These are phyloP conservation scores for Rutidosis leptorrhynchoides DNA, from an alignment of 129 eudicot genomes.

Conservation along the genomic window DNA sequence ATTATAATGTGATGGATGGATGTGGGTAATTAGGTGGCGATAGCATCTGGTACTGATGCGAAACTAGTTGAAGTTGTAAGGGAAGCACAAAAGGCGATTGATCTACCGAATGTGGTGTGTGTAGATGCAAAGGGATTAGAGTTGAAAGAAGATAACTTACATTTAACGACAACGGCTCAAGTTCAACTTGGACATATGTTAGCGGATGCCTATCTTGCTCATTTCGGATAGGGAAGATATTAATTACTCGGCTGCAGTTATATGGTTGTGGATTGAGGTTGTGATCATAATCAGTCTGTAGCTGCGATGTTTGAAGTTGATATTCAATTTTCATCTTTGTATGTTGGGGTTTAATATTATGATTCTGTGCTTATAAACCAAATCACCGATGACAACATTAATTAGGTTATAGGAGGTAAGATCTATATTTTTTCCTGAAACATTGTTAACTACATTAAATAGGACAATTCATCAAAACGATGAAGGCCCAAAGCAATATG, in stretches of 20 bases:
- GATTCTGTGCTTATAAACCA: not conserved
- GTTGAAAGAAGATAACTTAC: conserved; percentile 63
- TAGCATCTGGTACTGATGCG: conserved; percentile 57
- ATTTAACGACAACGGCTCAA: conserved; percentile 65
- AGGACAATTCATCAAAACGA: too few species aligned
- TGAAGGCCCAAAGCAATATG: too few species aligned
- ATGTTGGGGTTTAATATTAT: not conserved
- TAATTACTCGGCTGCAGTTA: not conserved
- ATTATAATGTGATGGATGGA: not conserved
- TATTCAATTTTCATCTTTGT: not conserved
- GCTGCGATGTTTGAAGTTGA: not conserved
- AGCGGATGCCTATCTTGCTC: conserved; percentile 65
- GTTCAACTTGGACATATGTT: conserved; percentile 65
- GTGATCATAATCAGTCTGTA: not conserved
- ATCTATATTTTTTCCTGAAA: too few species aligned
- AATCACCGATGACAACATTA: too few species aligned
- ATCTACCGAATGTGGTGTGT: conserved; percentile 58
- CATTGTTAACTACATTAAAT: too few species aligned
- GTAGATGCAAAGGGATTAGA: conserved; percentile 75
- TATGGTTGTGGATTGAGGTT: not conserved
- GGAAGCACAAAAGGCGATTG: conserved; percentile 62
- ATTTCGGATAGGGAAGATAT: conserved; percentile 38
- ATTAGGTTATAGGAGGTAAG: too few species aligned
- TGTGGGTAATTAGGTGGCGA: conserved; percentile 51
- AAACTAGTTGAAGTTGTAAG: conserved; percentile 43